Evolutionary conservation across 1,284 basidiomycete genomes (phyloP).

Genomic region (Fomitopsis betulina): DNA sequence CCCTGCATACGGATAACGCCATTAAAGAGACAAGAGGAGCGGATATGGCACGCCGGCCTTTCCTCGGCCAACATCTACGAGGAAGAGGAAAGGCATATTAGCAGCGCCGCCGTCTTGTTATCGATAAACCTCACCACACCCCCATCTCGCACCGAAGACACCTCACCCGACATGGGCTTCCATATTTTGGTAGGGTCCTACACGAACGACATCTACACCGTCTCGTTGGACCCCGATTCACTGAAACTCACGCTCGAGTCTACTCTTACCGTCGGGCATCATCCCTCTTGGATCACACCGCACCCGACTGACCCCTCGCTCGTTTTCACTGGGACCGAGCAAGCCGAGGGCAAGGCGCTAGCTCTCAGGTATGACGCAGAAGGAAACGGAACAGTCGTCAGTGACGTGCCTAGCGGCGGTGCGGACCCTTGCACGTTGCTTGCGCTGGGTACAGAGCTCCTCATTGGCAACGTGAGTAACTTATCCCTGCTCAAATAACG

Average conservation of each 20-base stretch:
- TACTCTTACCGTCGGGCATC: constrained; percentile 47
- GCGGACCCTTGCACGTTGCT: constrained; percentile 55
- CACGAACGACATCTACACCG: constrained; percentile 52
- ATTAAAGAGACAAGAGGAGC: too few relatives aligned
- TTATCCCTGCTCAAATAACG: background rate
- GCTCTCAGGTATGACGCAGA: constrained; percentile 43
- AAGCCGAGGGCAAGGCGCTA: constrained; percentile 52
- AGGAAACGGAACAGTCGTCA: constrained; percentile 42
- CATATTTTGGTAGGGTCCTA: constrained; percentile 64
- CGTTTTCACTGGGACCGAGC: constrained; percentile 52
- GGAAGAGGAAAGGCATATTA: too few relatives aligned
- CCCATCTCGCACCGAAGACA: too few relatives aligned
- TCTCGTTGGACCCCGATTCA: constrained; percentile 32
- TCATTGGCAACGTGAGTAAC: constrained; percentile 64
- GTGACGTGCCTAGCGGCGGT: constrained; percentile 48
- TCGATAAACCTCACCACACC: too few relatives aligned
- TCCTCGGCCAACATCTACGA: too few relatives aligned
- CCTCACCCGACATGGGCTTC: constrained; percentile 23
- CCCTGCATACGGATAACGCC: too few relatives aligned
- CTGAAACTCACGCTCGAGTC: constrained; percentile 40
- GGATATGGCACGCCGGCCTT: too few relatives aligned
- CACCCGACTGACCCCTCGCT: constrained; percentile 51
- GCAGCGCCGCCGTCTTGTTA: too few relatives aligned
- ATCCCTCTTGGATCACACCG: constrained; percentile 66
- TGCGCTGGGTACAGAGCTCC: constrained; percentile 44